phyloP scores from a whole-genome alignment of 352 stramenopile species.

The Phytophthora litchii region DNA sequence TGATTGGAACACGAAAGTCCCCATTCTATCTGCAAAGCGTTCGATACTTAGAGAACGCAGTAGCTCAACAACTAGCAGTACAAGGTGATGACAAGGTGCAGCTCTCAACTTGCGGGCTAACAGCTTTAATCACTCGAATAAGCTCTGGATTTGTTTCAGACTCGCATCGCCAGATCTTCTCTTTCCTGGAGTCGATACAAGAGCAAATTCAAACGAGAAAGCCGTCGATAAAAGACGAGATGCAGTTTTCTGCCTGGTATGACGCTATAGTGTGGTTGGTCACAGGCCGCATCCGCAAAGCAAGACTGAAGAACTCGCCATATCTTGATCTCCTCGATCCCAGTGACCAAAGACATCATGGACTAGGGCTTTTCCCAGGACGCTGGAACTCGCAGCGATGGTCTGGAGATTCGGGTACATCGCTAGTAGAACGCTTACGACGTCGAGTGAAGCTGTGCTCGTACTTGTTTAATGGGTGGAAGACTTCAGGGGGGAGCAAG shows the following conservation, averaged over 20 bases:
- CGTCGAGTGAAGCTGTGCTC: slow-evolving; percentile 27
- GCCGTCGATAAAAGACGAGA: neutral
- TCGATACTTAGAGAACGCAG: slow-evolving; percentile 35
- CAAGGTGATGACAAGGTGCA: slow-evolving; percentile 8
- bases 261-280: slow-evolving; percentile 22
- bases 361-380: neutral
- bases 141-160: slow-evolving; percentile 30
- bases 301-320: neutral
- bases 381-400: slow-evolving; percentile 14
- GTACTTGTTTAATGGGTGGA: slow-evolving; percentile 38
- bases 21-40: slow-evolving; percentile 39
- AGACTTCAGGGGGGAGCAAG: neutral
- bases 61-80: slow-evolving; percentile 10
- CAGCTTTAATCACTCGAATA: slow-evolving; percentile 14
- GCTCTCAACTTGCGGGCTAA: neutral
- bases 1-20: slow-evolving; percentile 6
- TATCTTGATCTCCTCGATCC: neutral
- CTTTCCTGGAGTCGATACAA: slow-evolving; percentile 22
- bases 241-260: neutral
- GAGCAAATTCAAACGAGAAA: neutral
- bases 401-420: slow-evolving; percentile 3
- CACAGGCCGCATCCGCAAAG: neutral
- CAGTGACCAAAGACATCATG: neutral
- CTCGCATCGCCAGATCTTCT: slow-evolving; percentile 38
- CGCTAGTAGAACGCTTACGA: slow-evolving; percentile 34